Percentiles rank a stretch among this genome's conserved stretches.
Evolutionary conservation across 2,329 filamentous ascomycete genomes (phyloP).

Genomic region (Fusarium sp.): DNA sequence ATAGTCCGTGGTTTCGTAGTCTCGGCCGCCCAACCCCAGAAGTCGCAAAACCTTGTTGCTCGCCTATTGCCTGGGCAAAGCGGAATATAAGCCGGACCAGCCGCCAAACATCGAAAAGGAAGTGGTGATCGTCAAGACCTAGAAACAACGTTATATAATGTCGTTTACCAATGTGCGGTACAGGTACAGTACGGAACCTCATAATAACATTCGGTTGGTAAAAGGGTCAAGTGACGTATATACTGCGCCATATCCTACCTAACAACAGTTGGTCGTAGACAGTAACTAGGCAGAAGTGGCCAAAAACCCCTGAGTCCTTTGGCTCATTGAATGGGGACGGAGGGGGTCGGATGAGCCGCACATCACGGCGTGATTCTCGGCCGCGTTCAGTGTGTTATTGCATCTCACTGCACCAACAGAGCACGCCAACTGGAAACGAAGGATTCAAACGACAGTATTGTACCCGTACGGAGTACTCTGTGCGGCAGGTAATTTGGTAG

Average conservation of each 20-base stretch:
- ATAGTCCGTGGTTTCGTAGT: slow-evolving; percentile 1
- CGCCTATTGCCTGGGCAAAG: slow-evolving; percentile 24
- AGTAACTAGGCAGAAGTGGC: background rate
- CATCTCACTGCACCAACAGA: slow-evolving; percentile 38
- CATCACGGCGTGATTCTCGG: slow-evolving; percentile 46
- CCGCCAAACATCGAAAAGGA: slow-evolving; percentile 17
- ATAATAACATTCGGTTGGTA: too few species aligned
- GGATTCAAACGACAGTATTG: slow-evolving; percentile 13
- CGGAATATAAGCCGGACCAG: slow-evolving; percentile 37
- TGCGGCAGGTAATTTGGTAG: slow-evolving; percentile 15
- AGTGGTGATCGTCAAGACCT: slow-evolving; percentile 7
- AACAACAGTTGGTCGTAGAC: background rate
- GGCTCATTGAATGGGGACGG: slow-evolving; percentile 15
- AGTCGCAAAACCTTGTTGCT: slow-evolving; percentile 6
- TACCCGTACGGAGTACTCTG: background rate
- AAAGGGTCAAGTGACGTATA: too few species aligned
- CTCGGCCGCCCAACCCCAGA: slow-evolving; percentile 35
- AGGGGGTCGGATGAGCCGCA: slow-evolving; percentile 41
- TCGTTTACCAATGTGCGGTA: background rate
- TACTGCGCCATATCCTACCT: background rate
- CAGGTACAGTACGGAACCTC: background rate
- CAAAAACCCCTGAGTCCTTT: slow-evolving; percentile 28
- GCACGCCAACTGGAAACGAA: slow-evolving; percentile 16
- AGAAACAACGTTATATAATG: slow-evolving; percentile 4
- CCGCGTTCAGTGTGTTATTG: slow-evolving; percentile 39